These are phyloP conservation scores for Tuber melanosporum DNA, from an alignment of 495 filamentous ascomycete species.

Conservation along the genomic window DNA sequence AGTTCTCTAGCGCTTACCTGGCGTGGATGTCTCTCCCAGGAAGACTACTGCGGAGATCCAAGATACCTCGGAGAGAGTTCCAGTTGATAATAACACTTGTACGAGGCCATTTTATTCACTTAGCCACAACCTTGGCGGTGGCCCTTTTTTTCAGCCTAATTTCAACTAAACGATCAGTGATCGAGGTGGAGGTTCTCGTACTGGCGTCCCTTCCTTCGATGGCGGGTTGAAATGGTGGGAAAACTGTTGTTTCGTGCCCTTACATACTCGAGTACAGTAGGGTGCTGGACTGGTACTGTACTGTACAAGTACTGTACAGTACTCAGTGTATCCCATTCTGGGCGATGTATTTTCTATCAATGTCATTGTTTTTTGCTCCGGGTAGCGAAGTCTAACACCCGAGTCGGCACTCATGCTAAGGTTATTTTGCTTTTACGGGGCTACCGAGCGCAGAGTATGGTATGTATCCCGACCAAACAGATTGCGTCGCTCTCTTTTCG, in stretches of 20 bases:
- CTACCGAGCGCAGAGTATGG: neutral
- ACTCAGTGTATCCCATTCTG: neutral
- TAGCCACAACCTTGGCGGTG: neutral
- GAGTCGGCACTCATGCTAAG: neutral
- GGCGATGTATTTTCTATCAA: neutral
- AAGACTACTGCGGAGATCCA: neutral
- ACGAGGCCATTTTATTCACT: neutral
- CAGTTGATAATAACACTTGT: too few species aligned
- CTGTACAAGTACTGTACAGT: too few species aligned
- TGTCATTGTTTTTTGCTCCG: neutral
- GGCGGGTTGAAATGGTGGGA: neutral
- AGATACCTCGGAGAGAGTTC: neutral
- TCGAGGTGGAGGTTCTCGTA: neutral
- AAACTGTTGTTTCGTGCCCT: too few species aligned
- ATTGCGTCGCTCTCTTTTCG: neutral
- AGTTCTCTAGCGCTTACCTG: neutral
- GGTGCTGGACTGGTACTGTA: too few species aligned
- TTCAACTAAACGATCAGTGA: neutral
- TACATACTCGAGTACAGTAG: too few species aligned
- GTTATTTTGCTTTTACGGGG: neutral
- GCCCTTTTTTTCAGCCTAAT: neutral
- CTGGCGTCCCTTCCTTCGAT: neutral
- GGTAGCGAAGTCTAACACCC: neutral
- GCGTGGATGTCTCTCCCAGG: neutral
- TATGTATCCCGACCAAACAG: neutral